Evolutionary conservation across 495 filamentous ascomycete genomes (phyloP), one percentile per base, ranked within the genome.

Genomic region (Pyrenopolyporus hunteri): DNA sequence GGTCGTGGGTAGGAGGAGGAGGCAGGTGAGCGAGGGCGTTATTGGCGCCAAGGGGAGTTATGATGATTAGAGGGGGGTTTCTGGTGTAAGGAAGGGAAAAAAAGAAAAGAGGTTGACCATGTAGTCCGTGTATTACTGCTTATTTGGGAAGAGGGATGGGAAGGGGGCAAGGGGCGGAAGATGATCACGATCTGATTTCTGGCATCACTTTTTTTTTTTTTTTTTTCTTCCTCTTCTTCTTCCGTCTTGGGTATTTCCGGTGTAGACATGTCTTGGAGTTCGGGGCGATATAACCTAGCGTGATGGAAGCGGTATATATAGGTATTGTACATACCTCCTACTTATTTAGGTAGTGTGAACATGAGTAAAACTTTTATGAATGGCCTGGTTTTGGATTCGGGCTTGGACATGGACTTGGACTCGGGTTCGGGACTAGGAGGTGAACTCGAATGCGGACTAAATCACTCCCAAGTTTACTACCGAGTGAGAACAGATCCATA

Each of bases 1-100:
- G 55, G 74, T 85, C 10, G 13, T 76, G 28, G 80, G 84, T 5
- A 70, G 71, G 53, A 57, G 79, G 64, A 63, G 79, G 70, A 71
- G 80, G 71, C 72, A 74, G 59, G 78, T 77, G 45, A 87, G 83
- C 52, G 84, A 83, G 64, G 84, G 81, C 3, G 75, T 90, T 52
- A 74, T 91, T 44, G 78, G 78, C 0, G 59, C 54, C 13, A 73
- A 74, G 65, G 40, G 51, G 8, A 68, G 48, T 1, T 72, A 69
- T 19, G 66, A 71, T 23, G 71, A 75, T 1, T 74, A 51, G 50
- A 5, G 13, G 17, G 6, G n/a, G n/a, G n/a, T n/a, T n/a, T n/a
- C n/a, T n/a, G n/a, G n/a, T n/a, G n/a, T n/a, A n/a, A n/a, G n/a
- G n/a, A n/a, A n/a, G n/a, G n/a, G n/a, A n/a, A n/a, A n/a, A n/a